These are phyloP conservation scores for Tulasnella sp. DNA, from an alignment of 768 basidiomycete species.

Conservation along the genomic window DNA sequence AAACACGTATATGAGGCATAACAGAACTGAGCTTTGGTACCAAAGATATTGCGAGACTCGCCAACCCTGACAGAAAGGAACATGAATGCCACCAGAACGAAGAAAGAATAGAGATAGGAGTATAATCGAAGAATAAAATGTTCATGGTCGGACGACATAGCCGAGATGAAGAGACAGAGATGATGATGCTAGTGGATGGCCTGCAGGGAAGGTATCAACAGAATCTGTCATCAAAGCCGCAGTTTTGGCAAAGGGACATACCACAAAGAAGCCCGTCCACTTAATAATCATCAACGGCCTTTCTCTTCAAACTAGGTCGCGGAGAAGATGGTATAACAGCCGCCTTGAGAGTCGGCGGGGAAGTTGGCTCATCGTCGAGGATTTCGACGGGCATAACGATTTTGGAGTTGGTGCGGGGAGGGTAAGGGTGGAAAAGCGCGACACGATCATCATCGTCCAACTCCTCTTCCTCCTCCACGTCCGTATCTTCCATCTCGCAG, in stretches of 20 bases:
- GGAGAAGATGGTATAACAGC: neutral
- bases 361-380: neutral
- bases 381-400: neutral
- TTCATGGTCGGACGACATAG: neutral
- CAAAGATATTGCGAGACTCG: neutral
- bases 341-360: conserved; percentile 1
- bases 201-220: neutral
- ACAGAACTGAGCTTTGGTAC: neutral
- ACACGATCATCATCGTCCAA: neutral
- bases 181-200: neutral
- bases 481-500: neutral
- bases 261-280: neutral
- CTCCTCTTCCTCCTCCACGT: conserved; percentile 9
- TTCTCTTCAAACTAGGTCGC: neutral
- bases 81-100: neutral
- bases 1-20: neutral
- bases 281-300: neutral
- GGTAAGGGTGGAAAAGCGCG: neutral
- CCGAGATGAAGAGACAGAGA: neutral
- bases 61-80: conserved; percentile 5
- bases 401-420: neutral
- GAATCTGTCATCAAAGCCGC: neutral
- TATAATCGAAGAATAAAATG: neutral
- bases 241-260: neutral
- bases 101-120: conserved; percentile 7